Evolutionary conservation across 2,329 filamentous ascomycete genomes (phyloP).

Genomic region (Pseudogymnoascus sp.): DNA sequence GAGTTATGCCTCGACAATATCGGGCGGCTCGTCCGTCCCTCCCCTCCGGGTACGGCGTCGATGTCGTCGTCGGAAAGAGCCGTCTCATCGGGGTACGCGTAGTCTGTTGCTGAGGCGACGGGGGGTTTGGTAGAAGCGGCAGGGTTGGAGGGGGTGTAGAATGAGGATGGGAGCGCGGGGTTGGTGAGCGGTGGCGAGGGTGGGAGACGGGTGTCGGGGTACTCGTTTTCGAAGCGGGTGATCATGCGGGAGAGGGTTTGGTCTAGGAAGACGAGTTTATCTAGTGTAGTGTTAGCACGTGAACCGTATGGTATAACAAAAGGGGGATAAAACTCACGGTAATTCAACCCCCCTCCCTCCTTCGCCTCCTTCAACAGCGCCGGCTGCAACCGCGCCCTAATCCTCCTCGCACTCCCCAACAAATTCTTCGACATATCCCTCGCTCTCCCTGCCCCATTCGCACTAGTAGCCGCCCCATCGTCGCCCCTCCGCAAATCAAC

Average conservation of each 20-base stretch:
- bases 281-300: slow-evolving; percentile 34
- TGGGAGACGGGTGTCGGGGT: slow-evolving; percentile 66
- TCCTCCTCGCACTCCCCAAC: slow-evolving; percentile 79
- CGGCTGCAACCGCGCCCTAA: slow-evolving; percentile 72
- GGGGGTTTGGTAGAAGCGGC: slow-evolving; percentile 11
- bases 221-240: slow-evolving; percentile 91
- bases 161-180: slow-evolving; percentile 11
- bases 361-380: slow-evolving; percentile 69
- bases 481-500: slow-evolving; percentile 45
- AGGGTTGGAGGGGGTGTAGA: neutral
- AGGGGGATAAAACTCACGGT: slow-evolving; percentile 49
- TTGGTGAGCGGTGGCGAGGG: slow-evolving; percentile 14
- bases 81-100: slow-evolving; percentile 32
- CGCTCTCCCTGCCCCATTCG: slow-evolving; percentile 48
- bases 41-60: slow-evolving; percentile 26
- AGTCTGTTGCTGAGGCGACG: slow-evolving; percentile 14
- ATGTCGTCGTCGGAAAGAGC: slow-evolving; percentile 28
- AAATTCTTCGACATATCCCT: slow-evolving; percentile 92
- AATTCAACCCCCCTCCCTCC: slow-evolving; percentile 63
- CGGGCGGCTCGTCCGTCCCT: slow-evolving; percentile 29
- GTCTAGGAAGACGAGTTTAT: slow-evolving; percentile 77
- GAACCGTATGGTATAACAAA: neutral
- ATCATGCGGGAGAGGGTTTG: slow-evolving; percentile 86
- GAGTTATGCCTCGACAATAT: slow-evolving; percentile 49
- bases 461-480: slow-evolving; percentile 23